Percentiles rank a stretch among this genome's conserved stretches.
Evolutionary conservation across 495 filamentous ascomycete genomes (phyloP).

Genomic region (Pyronema omphalodes): DNA sequence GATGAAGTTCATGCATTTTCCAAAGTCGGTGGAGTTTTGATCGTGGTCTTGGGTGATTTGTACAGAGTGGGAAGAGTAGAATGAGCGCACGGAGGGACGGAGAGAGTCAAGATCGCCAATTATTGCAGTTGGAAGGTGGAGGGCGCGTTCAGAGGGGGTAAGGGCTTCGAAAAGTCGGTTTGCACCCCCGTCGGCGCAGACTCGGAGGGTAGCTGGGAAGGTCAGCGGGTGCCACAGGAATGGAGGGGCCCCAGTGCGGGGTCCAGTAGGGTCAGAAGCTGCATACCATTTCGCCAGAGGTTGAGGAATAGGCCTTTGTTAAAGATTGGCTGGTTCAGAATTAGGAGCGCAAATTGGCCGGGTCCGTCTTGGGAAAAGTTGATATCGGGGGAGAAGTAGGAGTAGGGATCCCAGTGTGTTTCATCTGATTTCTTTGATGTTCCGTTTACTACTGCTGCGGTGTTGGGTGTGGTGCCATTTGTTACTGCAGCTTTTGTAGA

Average conservation of each 20-base stretch:
- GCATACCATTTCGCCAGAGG: conserved; percentile 41
- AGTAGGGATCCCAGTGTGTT: conserved; percentile 37
- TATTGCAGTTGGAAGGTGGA: conserved; percentile 44
- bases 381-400: conserved; percentile 28
- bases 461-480: not conserved
- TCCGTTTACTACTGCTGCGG: not conserved
- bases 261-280: too few relatives aligned
- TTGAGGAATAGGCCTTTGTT: conserved; percentile 31
- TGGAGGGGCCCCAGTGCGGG: not conserved
- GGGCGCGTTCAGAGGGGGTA: conserved; percentile 6
- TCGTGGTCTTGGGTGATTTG: conserved; percentile 47
- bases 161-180: conserved; percentile 54
- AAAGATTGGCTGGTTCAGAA: conserved; percentile 56
- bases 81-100: conserved; percentile 32
- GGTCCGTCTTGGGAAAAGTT: conserved; percentile 11
- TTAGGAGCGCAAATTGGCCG: conserved; percentile 38
- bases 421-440: not conserved
- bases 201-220: conserved; percentile 22
- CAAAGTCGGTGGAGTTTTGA: conserved; percentile 73
- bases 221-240: not conserved
- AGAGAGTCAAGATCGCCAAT: conserved; percentile 86
- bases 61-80: conserved; percentile 39
- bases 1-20: conserved; percentile 54
- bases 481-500: not conserved
- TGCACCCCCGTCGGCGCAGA: conserved; percentile 84